Conservation (phyloP, 2,329 filamentous ascomycete species). For the Fusarium buxicola region DNA sequence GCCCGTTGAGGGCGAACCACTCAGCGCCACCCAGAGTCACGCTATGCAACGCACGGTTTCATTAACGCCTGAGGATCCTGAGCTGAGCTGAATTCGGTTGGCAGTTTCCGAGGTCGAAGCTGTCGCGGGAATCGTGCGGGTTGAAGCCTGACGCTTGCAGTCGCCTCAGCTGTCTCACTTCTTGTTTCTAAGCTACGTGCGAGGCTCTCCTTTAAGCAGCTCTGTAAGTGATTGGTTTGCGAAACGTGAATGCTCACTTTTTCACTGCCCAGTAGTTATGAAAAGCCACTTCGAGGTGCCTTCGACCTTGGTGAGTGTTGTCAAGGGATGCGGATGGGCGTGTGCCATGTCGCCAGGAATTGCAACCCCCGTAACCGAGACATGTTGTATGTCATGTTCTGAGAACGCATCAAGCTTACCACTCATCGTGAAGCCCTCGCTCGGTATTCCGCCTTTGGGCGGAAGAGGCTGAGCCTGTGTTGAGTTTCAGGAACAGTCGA, state of each 20-base stretch:
- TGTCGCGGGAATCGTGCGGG: neutral
- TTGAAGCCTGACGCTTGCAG: too few relatives aligned
- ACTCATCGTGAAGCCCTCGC: neutral
- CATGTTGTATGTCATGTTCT: neutral
- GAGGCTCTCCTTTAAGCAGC: too few relatives aligned
- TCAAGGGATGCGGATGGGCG: neutral
- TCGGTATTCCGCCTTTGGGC: neutral
- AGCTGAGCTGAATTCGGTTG: neutral
- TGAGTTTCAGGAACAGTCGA: neutral
- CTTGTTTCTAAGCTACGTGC: too few relatives aligned
- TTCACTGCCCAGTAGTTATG: neutral
- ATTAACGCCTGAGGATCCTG: neutral
- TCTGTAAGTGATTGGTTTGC: too few relatives aligned
- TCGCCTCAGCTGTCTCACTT: too few relatives aligned
- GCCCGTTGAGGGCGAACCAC: neutral
- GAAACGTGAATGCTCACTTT: too few relatives aligned
- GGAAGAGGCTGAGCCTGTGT: neutral
- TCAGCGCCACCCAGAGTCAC: neutral
- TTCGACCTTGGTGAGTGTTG: neutral
- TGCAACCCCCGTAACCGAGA: constrained; percentile 3
- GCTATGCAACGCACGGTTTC: neutral
- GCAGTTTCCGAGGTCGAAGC: neutral
- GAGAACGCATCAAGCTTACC: neutral
- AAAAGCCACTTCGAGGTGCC: neutral
- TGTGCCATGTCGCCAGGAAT: neutral